phyloP scores from a whole-genome alignment of 2,329 filamentous ascomycete genomes.

The Xylariomycetidae sp. region DNA sequence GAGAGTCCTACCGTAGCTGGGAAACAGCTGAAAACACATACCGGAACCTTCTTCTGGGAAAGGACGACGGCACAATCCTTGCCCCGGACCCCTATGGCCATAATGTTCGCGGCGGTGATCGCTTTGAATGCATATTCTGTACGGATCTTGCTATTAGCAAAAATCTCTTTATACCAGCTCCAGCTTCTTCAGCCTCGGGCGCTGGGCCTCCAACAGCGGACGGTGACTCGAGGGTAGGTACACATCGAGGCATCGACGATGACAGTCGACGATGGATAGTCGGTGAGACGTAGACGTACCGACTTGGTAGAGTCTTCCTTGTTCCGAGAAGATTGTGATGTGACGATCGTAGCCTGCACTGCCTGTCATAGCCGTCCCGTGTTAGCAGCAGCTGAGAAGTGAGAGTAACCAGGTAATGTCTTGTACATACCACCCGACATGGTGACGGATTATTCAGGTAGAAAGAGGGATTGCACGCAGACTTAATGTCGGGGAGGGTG shows the following conservation, averaged over 20 bases:
- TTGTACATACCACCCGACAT: conserved; percentile 42
- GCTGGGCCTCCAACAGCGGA: conserved; percentile 7
- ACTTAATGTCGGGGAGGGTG: no score
- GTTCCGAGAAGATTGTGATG: conserved; percentile 99
- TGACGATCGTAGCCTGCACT: conserved; percentile 94
- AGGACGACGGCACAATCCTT: conserved; percentile 96
- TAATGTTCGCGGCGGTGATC: conserved; percentile 98
- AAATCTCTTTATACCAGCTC: no score
- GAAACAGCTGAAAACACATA: conserved; percentile 48
- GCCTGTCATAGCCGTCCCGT: conserved; percentile 42
- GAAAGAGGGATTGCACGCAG: no score
- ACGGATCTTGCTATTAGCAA: conserved; percentile 1
- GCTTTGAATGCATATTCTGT: conserved; percentile 99
- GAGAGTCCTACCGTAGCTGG: conserved; percentile 8
- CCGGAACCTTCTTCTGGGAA: conserved; percentile 99
- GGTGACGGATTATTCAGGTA: conserved; percentile 34
- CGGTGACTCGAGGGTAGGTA: conserved; percentile 7
- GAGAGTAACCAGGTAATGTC: conserved; percentile 6
- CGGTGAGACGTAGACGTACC: conserved; percentile 73
- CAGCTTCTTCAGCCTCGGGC: conserved; percentile 4
- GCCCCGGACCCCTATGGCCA: conserved; percentile 90
- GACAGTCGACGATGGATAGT: no score
- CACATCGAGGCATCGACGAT: no score
- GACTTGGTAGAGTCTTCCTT: conserved; percentile 98
- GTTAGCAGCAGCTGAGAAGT: conserved; percentile 20